A percentile compares a stretch with the other conserved stretches of the same genome.
phyloP scores from a whole-genome alignment of 2,329 filamentous ascomycete species.

The Zymoseptoria crescenta region DNA sequence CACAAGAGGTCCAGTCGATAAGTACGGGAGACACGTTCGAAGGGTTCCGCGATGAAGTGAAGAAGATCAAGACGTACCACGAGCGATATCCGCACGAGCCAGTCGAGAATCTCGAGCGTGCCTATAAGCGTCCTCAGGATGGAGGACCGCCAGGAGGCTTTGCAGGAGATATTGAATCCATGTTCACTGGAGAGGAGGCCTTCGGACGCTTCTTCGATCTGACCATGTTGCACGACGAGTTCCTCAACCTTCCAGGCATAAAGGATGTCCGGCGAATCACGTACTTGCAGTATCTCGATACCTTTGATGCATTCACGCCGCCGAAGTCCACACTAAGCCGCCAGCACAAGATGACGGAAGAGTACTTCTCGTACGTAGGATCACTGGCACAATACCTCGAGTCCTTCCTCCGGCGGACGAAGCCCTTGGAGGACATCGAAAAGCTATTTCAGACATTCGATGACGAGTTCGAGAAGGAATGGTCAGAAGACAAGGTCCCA shows the following conservation, averaged over 20 bases:
- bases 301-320: constrained; percentile 77
- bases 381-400: constrained; percentile 77
- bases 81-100: constrained; percentile 87
- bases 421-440: constrained; percentile 78
- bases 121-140: constrained; percentile 71
- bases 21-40: constrained; percentile 80
- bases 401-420: constrained; percentile 73
- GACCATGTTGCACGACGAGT: constrained; percentile 74
- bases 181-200: constrained; percentile 94
- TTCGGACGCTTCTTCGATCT: constrained; percentile 91
- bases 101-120: constrained; percentile 87
- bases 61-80: constrained; percentile 78
- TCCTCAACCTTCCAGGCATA: constrained; percentile 78
- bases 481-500: constrained; percentile 69
- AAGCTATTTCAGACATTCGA: constrained; percentile 70
- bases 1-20: constrained; percentile 75
- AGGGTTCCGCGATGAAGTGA: constrained; percentile 80
- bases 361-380: constrained; percentile 84
- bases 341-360: constrained; percentile 79
- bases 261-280: constrained; percentile 59
- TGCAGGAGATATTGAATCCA: constrained; percentile 63
- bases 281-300: constrained; percentile 87
- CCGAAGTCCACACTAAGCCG: constrained; percentile 68
- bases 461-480: constrained; percentile 72
- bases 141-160: constrained; percentile 36